phyloP scores from a whole-genome alignment of 345 rosid genomes.

The Heritiera littoralis region DNA sequence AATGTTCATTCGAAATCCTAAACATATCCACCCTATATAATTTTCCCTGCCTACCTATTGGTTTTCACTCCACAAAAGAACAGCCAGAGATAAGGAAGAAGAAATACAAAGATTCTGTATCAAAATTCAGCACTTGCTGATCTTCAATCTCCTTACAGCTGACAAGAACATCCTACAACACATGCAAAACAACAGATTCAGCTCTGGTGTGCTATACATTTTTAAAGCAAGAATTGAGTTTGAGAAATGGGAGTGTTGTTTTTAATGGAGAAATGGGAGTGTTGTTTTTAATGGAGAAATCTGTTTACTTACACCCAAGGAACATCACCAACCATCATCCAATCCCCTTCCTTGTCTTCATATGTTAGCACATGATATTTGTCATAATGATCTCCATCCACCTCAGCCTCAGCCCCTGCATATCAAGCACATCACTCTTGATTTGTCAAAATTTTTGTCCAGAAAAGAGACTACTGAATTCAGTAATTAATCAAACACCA shows the following conservation, averaged over 20 bases:
- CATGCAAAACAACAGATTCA: neutral
- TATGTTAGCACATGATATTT: conserved; percentile 80
- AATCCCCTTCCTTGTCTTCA: conserved; percentile 94
- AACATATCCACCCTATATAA: neutral
- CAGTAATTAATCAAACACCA: neutral
- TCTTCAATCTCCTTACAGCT: conserved; percentile 83
- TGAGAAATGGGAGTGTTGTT: no score
- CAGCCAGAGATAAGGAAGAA: no score
- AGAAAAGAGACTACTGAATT: neutral
- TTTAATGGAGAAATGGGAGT: neutral
- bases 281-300: neutral
- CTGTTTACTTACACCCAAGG: conserved; percentile 85
- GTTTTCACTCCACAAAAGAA: conserved; percentile 9
- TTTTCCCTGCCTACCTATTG: conserved; percentile 1
- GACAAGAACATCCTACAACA: conserved; percentile 80
- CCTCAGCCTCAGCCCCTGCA: conserved; percentile 58
- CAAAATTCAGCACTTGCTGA: conserved; percentile 42
- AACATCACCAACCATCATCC: conserved; percentile 99
- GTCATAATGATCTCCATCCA: conserved; percentile 53
- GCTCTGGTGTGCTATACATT: neutral
- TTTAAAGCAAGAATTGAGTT: no score
- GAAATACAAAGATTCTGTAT: neutral
- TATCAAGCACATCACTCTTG: neutral
- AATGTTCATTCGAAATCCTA: conserved; percentile 15
- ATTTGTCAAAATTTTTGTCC: conserved; percentile 28